These are phyloP conservation scores for Aspergillus fumigatus DNA, from an alignment of 2,329 filamentous ascomycete genomes.

Conservation along the genomic window DNA sequence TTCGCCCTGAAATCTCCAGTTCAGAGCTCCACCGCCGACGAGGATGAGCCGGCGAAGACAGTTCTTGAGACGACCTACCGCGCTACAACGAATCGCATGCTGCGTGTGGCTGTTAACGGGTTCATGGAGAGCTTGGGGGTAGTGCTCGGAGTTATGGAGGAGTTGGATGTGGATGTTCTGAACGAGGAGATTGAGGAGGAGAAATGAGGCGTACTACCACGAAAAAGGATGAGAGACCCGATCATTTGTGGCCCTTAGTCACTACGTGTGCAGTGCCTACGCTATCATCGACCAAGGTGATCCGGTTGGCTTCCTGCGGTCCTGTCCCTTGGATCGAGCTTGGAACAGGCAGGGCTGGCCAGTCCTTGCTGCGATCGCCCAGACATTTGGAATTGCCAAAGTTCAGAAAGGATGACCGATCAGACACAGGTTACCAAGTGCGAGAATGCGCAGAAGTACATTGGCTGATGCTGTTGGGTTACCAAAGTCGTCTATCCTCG, in stretches of 20 bases:
- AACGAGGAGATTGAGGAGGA: constrained; percentile 32
- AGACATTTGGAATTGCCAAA: not conserved
- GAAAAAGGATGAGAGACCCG: not conserved
- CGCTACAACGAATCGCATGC: constrained; percentile 92
- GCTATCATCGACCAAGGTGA: not conserved
- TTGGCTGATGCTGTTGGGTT: not conserved
- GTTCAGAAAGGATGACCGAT: not conserved
- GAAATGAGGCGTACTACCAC: constrained; percentile 13
- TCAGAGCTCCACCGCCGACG: constrained; percentile 14
- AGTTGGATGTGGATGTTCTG: constrained; percentile 80
- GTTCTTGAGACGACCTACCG: constrained; percentile 72
- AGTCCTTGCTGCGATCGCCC: not conserved
- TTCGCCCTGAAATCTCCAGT: constrained; percentile 53
- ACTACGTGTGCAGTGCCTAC: not conserved
- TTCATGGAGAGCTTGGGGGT: constrained; percentile 89
- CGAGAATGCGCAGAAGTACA: not conserved
- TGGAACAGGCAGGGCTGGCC: not conserved
- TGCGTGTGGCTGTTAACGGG: constrained; percentile 90
- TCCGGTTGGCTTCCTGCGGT: not conserved
- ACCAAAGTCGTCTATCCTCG: not conserved
- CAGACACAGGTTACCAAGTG: not conserved
- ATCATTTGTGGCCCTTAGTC: not conserved
- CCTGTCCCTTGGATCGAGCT: not conserved
- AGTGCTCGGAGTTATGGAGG: constrained; percentile 83
- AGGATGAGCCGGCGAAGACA: constrained; percentile 37